Conservation (phyloP, 805 yeast species). For the Yarrowia yakushimensis region DNA sequence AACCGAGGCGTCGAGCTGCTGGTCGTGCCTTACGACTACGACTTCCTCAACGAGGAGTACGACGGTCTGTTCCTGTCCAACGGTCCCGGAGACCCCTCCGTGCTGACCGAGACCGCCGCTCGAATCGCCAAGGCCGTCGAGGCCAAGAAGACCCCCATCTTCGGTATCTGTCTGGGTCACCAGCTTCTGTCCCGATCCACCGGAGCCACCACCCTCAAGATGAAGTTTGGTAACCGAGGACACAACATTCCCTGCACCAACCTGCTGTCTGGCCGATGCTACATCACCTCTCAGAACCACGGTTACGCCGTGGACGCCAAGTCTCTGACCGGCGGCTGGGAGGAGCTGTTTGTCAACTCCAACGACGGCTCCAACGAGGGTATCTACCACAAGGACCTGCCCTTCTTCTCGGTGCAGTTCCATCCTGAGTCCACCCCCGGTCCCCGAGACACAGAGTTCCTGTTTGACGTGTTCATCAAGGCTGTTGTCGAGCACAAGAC, state of each 20-base stretch:
- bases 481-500: slow-evolving; percentile 57
- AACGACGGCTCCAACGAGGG: slow-evolving; percentile 99
- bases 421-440: slow-evolving; percentile 99
- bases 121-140: slow-evolving; percentile 57
- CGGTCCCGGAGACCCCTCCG: slow-evolving; percentile 99
- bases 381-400: slow-evolving; percentile 82
- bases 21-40: slow-evolving; percentile 95
- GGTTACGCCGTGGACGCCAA: slow-evolving; percentile 93
- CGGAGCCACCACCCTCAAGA: slow-evolving; percentile 87
- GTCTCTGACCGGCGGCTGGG: slow-evolving; percentile 78
- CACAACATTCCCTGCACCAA: slow-evolving; percentile 97
- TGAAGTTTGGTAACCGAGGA: slow-evolving; percentile 98
- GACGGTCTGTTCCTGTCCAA: slow-evolving; percentile 96
- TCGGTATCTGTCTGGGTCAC: slow-evolving; percentile 98
- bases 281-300: slow-evolving; percentile 97
- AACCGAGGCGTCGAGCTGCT: slow-evolving; percentile 92
- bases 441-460: slow-evolving; percentile 97
- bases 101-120: slow-evolving; percentile 63
- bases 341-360: slow-evolving; percentile 90
- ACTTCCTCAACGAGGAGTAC: slow-evolving; percentile 71
- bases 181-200: slow-evolving; percentile 92
- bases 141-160: slow-evolving; percentile 76
- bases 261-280: slow-evolving; percentile 87
- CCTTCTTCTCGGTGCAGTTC: slow-evolving; percentile 96
- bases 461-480: slow-evolving; percentile 88